Percentiles rank a stretch among this genome's conserved stretches.
phyloP scores from a whole-genome alignment of 1,139 yeast genomes.

The Nakaseomyces bracarensis region DNA sequence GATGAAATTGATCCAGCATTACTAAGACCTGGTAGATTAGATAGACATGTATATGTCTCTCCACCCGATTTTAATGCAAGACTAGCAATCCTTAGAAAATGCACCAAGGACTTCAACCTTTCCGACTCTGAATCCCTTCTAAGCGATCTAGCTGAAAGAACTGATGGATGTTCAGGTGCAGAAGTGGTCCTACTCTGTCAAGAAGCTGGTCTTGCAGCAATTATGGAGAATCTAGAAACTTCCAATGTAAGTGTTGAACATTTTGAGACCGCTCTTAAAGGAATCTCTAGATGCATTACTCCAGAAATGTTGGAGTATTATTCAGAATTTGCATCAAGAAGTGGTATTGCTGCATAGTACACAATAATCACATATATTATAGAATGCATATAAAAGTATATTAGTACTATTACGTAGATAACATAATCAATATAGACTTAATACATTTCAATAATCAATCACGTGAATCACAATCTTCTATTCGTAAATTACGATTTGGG shows the following conservation, averaged over 20 bases:
- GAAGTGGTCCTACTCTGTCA: conserved; percentile 87
- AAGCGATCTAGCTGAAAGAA: conserved; percentile 46
- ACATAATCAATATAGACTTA: too few relatives aligned
- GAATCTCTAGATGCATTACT: conserved; percentile 71
- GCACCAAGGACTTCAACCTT: conserved; percentile 47
- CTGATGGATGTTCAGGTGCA: conserved; percentile 95
- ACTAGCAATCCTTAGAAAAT: conserved; percentile 61
- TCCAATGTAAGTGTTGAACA: conserved; percentile 50
- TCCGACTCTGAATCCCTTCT: conserved; percentile 40
- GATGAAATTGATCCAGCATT: conserved; percentile 87
- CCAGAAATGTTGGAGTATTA: conserved; percentile 75
- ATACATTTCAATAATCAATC: too few relatives aligned
- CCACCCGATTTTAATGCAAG: conserved; percentile 86
- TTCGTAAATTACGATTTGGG: too few relatives aligned
- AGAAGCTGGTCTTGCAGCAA: conserved; percentile 89
- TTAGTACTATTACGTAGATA: too few relatives aligned
- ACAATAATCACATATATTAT: background rate
- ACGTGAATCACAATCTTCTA: too few relatives aligned
- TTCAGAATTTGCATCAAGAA: conserved; percentile 46
- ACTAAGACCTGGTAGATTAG: conserved; percentile 88
- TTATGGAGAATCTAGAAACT: conserved; percentile 64
- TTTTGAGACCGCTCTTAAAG: conserved; percentile 60
- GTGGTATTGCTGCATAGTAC: conserved; percentile 18
- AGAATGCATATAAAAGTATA: too few relatives aligned
- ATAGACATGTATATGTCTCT: conserved; percentile 81